Conservation (phyloP, 1,284 basidiomycete genomes). For the Papiliotrema nemorosa region DNA sequence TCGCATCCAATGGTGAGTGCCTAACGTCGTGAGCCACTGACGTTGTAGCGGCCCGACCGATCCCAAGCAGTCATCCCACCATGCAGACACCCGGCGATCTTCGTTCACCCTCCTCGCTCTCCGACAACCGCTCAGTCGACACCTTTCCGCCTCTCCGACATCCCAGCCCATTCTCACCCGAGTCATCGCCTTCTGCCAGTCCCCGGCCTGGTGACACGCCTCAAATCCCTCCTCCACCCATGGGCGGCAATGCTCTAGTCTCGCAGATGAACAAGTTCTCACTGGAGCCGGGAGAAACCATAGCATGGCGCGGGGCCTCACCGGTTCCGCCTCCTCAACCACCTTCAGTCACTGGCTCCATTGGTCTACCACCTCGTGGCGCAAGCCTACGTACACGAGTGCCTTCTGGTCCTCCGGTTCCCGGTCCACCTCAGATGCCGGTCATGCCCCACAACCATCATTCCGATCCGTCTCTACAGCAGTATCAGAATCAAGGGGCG, state of each 20-base stretch:
- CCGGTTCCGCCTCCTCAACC: constrained; percentile 16
- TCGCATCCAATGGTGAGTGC: constrained; percentile 68
- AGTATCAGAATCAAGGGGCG: constrained; percentile 6
- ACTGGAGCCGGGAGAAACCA: constrained; percentile 32
- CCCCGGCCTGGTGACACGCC: constrained; percentile 20
- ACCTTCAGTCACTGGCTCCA: constrained; percentile 6
- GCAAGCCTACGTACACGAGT: constrained; percentile 23
- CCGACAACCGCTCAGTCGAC: constrained; percentile 20
- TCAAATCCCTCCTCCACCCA: constrained; percentile 19
- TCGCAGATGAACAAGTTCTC: constrained; percentile 36
- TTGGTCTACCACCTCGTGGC: constrained; percentile 28
- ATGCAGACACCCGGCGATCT: constrained; percentile 10
- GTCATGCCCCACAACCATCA: constrained; percentile 5
- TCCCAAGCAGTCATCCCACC: constrained; percentile 12
- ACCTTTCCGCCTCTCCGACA: constrained; percentile 28
- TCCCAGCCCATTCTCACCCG: constrained; percentile 30
- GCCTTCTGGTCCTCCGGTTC: constrained; percentile 2
- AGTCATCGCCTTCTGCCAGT: constrained; percentile 23
- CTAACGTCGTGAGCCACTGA: too few species aligned
- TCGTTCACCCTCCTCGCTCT: constrained; percentile 25
- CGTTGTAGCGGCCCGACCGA: too few species aligned
- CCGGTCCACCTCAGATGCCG: constrained; percentile 14
- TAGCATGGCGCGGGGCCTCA: constrained; percentile 19
- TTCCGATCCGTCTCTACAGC: constrained; percentile 8
- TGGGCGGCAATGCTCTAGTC: constrained; percentile 26